Evolutionary conservation across 768 basidiomycete genomes (phyloP).

Genomic region (Lactifluus subvellereus): DNA sequence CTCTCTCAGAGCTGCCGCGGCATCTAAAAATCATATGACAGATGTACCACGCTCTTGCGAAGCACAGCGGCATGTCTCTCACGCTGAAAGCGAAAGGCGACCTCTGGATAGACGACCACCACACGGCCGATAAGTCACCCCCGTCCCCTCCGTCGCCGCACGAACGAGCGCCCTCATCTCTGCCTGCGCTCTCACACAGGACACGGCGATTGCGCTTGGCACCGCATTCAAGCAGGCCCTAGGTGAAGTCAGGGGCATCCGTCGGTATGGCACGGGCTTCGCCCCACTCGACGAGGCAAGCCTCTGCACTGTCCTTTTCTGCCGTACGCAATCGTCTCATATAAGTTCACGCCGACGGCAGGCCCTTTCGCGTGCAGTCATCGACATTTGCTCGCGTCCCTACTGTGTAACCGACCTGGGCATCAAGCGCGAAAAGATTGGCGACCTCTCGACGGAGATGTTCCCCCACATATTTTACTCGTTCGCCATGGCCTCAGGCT

Average conservation of each 20-base stretch:
- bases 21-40: constrained; percentile 30
- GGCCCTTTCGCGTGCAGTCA: constrained; percentile 93
- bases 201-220: constrained; percentile 81
- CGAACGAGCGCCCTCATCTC: constrained; percentile 9
- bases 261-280: constrained; percentile 92
- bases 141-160: constrained; percentile 8
- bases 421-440: constrained; percentile 83
- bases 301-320: neutral
- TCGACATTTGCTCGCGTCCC: constrained; percentile 96
- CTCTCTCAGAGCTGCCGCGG: neutral
- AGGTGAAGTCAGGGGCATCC: constrained; percentile 91
- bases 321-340: neutral
- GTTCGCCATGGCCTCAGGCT: constrained; percentile 94
- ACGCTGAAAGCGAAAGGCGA: constrained; percentile 91
- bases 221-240: constrained; percentile 92
- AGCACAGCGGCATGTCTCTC: constrained; percentile 92
- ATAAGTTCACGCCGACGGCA: constrained; percentile 31
- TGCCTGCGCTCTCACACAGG: constrained; percentile 51
- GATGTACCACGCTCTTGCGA: constrained; percentile 98
- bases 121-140: constrained; percentile 88
- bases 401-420: constrained; percentile 92
- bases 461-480: constrained; percentile 96
- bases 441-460: constrained; percentile 97
- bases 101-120: constrained; percentile 97
- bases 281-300: constrained; percentile 94